Evolutionary conservation across 768 basidiomycete genomes (phyloP), one percentile per base, ranked within the genome.

Genomic region (Hirschioporus abietinus): DNA sequence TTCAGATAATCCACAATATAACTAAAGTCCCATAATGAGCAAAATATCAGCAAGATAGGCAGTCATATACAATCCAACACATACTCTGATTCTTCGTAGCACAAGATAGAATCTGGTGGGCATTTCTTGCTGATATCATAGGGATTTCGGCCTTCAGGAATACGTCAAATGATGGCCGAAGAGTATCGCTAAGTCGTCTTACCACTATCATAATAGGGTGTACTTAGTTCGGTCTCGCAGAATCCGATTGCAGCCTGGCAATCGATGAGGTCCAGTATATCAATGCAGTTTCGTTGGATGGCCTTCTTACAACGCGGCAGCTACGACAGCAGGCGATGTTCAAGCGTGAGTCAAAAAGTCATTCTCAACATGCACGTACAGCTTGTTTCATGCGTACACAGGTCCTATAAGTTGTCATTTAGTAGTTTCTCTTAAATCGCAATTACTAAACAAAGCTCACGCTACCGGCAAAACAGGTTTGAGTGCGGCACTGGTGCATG

Each of bases 241-340:
- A 92, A 92, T 8, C 68, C 74, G 63, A 86, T 79, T 1, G 91
- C 88, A 15, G 87, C 88, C 20, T 76, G 77, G 71, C 92, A 94
- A 67, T 84, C 79, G 35, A 89, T 86, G 24, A 79, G 75, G 73
- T 95, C 90, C 69, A 88, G 88, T 20, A 77, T 78, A 65, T 91
- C 83, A 34, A 92, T 80, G 69, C 92, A 94, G 60, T 79, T 79
- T 58, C 80, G 74, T 23, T 81, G 76, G 73, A 90, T 80, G 35
- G 80, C 80, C 67, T 80, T 81, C 69, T 86, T 77, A 74, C 92
- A 95, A 61, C 87, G 84, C 24, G 90, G 88, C 24, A 92, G 79
- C 88, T 90, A 69, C 26, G n/a, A 23, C 0, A 6, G 52, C 30
- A 30, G 8, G 8, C 30, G 30, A 30, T 30, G 30, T 3, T 63